A percentile compares a stretch with the other conserved stretches of the same genome.
Conservation (phyloP, 371 early-diverging fungal genomes). For the Haplosporangium sp. region DNA sequence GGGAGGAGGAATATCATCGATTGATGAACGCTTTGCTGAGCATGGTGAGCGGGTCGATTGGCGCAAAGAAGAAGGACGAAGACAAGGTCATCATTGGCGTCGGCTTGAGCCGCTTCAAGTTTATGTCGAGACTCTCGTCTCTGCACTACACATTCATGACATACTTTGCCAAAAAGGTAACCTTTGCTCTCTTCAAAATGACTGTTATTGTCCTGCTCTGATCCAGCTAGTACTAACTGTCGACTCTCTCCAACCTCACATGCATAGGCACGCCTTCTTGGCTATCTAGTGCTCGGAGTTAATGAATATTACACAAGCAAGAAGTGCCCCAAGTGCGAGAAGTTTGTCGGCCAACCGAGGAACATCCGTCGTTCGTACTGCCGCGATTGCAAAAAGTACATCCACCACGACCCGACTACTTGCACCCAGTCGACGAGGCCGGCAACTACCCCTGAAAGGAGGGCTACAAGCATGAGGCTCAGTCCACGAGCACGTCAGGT, state of each 20-base stretch:
- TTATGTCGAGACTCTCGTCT: neutral
- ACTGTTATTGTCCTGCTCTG: too few relatives aligned
- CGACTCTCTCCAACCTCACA: neutral
- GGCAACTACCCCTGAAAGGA: too few relatives aligned
- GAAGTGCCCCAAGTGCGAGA: constrained; percentile 14
- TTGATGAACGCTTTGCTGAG: neutral
- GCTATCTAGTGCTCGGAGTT: constrained; percentile 12
- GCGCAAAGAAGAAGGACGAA: neutral
- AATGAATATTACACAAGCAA: constrained; percentile 25
- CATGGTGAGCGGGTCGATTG: constrained; percentile 10
- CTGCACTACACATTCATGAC: neutral
- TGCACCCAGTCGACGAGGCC: too few relatives aligned
- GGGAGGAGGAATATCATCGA: neutral
- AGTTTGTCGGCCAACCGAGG: constrained; percentile 9
- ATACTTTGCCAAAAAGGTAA: constrained; percentile 7
- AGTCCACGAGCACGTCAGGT: too few relatives aligned
- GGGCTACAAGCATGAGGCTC: too few relatives aligned
- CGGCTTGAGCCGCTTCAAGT: neutral
- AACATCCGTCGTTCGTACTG: constrained; percentile 8
- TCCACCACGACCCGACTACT: too few relatives aligned
- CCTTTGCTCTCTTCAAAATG: neutral
- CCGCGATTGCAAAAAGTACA: neutral
- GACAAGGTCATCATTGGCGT: constrained; percentile 9
- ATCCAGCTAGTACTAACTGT: constrained; percentile 1
- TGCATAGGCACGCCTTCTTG: constrained; percentile 8